Base-by-base conservation (phyloP, 768 basidiomycete species). In the Phylloporus rhodoxanthus region DNA sequence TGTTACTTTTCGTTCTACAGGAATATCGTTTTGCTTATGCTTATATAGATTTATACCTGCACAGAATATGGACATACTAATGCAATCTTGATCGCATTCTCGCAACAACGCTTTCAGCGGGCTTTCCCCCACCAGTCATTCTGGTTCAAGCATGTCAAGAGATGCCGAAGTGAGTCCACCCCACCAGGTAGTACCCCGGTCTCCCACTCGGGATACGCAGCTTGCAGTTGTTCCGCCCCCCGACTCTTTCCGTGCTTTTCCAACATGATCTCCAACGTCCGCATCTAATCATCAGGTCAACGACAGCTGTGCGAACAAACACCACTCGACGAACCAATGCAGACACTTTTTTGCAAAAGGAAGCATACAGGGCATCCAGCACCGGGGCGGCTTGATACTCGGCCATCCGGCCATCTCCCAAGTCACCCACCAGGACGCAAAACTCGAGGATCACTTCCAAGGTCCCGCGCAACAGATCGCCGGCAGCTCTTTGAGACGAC, bases 381-480 rank as follows among this genome's bases (percentile, higher is more conserved):
- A 70, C 48, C 1, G 73, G 72, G 5, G 75, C 76, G n/a, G 84
- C 87, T 50, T 79, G 71, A 58, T 85, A 81, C 55, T 89, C 87
- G 53, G 80, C 68, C 55, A 85, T 40, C 17, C 75, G 68, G 1
- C 73, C 76, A 19, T 75, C 69, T 54, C 73, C 73, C 4, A 84
- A 58, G 45, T 85, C 83, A 7, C 84, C 82, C 1, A 82, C 75
- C 20, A 87, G 70, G 20, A 85, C 71, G 21, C 81, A 77, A 53
- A 87, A 78, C 46, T 86, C 81, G 39, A 91, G 70, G 4, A 89
- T 74, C 32, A 80, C 62, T 58, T 86, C 83, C 52, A 91, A 67
- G 26, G 76, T 73, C 21, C 76, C 75, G 14, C 81, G 76, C 21
- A 91, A 70, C 28, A 83, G 66, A 55, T 87, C 86, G 1, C 83